phyloP scores from a whole-genome alignment of 768 basidiomycete species.

The Tricholomella constricta region DNA sequence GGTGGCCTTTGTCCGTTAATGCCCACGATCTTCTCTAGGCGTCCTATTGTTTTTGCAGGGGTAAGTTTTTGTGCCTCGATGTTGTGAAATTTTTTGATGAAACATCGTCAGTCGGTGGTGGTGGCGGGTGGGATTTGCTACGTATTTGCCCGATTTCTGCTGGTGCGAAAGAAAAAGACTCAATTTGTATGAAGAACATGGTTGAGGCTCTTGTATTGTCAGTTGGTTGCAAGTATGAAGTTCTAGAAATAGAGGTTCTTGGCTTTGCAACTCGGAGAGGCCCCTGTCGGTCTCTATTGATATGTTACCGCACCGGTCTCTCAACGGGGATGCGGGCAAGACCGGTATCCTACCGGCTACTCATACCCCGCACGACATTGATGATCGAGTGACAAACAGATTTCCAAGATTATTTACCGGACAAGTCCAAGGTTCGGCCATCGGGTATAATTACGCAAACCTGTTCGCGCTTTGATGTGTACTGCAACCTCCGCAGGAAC shows the following conservation, averaged over 20 bases:
- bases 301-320: no score
- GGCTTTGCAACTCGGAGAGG: no score
- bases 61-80: background rate
- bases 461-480: background rate
- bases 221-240: no score
- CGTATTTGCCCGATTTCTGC: background rate
- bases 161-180: background rate
- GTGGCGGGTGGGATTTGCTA: conserved; percentile 1
- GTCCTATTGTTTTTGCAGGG: conserved; percentile 6
- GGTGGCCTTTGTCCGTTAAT: no score
- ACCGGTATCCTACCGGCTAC: background rate
- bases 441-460: background rate
- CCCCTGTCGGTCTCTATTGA: no score
- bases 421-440: background rate
- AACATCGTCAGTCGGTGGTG: background rate
- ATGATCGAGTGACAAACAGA: no score
- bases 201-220: background rate
- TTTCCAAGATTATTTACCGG: no score
- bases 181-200: background rate
- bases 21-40: background rate
- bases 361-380: background rate
- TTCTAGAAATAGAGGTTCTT: no score
- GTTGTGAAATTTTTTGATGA: background rate
- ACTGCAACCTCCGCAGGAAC: background rate
- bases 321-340: no score